Evolutionary conservation across 352 stramenopile genomes (phyloP), one percentile per base, ranked within the genome.

Genomic region (Phytophthora sp.): DNA sequence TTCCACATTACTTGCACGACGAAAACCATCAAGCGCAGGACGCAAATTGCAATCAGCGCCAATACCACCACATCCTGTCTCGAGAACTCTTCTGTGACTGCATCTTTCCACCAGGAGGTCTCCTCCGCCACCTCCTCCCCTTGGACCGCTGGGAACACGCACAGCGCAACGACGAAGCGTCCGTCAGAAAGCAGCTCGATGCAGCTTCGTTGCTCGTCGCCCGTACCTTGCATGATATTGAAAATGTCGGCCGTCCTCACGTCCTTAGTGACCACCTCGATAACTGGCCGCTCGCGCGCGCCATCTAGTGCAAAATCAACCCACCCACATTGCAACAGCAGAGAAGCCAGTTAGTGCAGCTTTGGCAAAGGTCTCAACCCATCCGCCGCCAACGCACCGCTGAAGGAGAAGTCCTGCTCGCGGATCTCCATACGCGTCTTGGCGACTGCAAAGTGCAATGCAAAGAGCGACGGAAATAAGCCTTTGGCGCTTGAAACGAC

Each of bases 391-490:
- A n/a, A n/a, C n/a, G n/a, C 37, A 91, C 82, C 73, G 54, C 65
- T 71, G 64, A 88, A 92, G 18, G 80, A 92, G 28, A 77, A 92
- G 51, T 88, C 78, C 43, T 89, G 76, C 44, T 85, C 77, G 24
- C 59, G 69, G 49, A 92, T 90, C 66, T 89, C 77, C 58, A 87
- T 74, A 48, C 66, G 55, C 13, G 57, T 60, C 46, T 79, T 72
- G 32, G 54, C 53, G 8, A 23, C 64, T 77, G 27, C 21, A 17
- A 51, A 13, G 37, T 24, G 37, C 37, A 53, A 53, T 27, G 27
- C 10, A 41, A 26, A 27, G 31, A 28, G 44, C 43, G 26, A 60
- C 23, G 32, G 49, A 53, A 59, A 54, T 59, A 54, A 62, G 28
- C 55, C 31, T 57, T 21, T n/a, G 32, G 6, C 12, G 24, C 51